Evolutionary conservation across 2,329 filamentous ascomycete species (phyloP), one percentile per base, ranked within the genome.

Genomic region (Sporothrix brunneoviolacea): DNA sequence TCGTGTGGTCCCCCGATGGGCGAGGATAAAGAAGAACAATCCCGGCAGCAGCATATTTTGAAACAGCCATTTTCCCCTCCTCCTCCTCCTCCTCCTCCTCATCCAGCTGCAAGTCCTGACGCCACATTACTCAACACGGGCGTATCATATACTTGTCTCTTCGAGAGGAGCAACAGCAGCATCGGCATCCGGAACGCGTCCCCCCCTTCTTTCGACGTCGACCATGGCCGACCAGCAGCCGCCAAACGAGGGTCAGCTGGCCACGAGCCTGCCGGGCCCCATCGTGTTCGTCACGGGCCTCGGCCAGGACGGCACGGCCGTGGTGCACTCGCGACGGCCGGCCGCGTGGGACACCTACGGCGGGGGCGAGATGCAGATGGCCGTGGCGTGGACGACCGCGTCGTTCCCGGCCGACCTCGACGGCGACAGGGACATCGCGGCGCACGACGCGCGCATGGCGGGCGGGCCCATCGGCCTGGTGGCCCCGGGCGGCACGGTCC

Each of bases 311-410:
- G 57, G 50, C 6, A 50, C 54, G 30, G 58, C 57, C 9, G 27
- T 58, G 7, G 18, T 59, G 13, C 58, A 55, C 30, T 54, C 57
- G 15, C 45, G 50, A 10, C 54, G 54, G 10, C 52, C 52, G 1
- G 54, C 50, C 5, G 38, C 44, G 18, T 59, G 55, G 54, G 28
- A 16, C 8, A 39, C 22, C 10, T 52, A 55, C 42, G 57, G 37
- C 22, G 24, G 48, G 8, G 39, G 33, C n/a, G 10, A 32, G 3
- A 48, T 59, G 30, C 39, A 48, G 38, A 59, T 59, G 57, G 39
- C 55, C 8, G 56, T 59, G 4, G 53, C 48, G 4, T 59, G 56
- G 52, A 56, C 54, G 8, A 59, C 56, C 4, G 39, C 43, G 4
- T 2, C 24, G 27, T 59, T 59, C 45, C 57, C 57, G 3, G 33